These are phyloP conservation scores for Kregervanrija delftensis DNA, from an alignment of 805 yeast species.

Conservation along the genomic window DNA sequence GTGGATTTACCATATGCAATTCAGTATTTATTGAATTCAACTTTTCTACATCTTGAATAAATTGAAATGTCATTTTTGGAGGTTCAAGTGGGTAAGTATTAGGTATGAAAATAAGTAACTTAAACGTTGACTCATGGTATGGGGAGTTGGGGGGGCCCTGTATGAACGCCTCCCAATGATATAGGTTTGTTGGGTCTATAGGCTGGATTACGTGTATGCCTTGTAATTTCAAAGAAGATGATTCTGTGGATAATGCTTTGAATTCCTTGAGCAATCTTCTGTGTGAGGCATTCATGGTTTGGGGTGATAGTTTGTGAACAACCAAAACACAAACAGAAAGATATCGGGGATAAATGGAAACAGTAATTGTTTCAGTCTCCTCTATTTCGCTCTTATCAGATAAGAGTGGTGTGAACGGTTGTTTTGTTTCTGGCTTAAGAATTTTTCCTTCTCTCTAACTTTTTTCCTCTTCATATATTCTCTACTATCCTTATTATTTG, in stretches of 20 bases:
- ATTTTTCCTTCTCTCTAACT: not conserved
- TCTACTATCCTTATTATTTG: not conserved
- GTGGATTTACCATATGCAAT: not conserved
- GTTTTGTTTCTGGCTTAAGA: not conserved
- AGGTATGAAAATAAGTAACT: conserved; percentile 38
- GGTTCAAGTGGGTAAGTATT: conserved; percentile 51
- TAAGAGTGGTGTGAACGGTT: no score
- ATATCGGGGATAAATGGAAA: no score
- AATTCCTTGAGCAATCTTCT: conserved; percentile 34
- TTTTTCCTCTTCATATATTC: not conserved
- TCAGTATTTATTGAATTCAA: conserved; percentile 1
- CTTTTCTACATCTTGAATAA: conserved; percentile 21
- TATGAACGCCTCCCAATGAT: conserved; percentile 44
- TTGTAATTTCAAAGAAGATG: conserved; percentile 14
- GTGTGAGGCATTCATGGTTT: not conserved
- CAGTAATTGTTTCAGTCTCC: no score
- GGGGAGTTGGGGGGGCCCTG: conserved; percentile 48
- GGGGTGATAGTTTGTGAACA: not conserved
- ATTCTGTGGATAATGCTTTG: conserved; percentile 15
- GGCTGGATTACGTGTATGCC: conserved; percentile 41
- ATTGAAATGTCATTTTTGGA: conserved; percentile 38
- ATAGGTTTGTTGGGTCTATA: conserved; percentile 30
- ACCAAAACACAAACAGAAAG: no score
- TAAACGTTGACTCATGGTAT: conserved; percentile 48
- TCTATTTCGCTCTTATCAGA: no score